Evolutionary conservation across 495 filamentous ascomycete genomes (phyloP).

Genomic region (Aspergillus carlsbadensis): DNA sequence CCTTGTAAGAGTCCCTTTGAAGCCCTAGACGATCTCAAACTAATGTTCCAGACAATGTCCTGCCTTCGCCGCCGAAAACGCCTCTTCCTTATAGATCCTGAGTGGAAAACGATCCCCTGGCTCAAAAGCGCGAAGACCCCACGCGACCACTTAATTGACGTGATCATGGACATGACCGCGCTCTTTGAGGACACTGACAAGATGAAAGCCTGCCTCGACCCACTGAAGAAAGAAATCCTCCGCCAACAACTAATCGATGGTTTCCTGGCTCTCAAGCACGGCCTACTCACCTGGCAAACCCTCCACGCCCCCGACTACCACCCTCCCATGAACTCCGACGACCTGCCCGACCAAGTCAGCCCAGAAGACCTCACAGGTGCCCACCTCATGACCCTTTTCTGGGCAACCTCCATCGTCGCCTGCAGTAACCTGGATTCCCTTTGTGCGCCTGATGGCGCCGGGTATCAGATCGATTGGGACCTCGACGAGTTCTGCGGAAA

Average conservation of each 20-base stretch:
- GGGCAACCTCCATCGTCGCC: background rate
- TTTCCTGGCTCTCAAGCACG: background rate
- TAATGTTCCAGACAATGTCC: background rate
- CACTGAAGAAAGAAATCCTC: background rate
- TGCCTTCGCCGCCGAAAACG: background rate
- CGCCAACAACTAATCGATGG: background rate
- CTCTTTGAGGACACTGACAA: constrained; percentile 6
- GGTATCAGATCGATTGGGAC: background rate
- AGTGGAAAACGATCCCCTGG: constrained; percentile 13
- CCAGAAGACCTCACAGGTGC: background rate
- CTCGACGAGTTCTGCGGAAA: constrained; percentile 4
- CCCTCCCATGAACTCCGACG: background rate
- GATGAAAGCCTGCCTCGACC: background rate
- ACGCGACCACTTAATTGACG: constrained; percentile 5
- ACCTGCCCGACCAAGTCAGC: background rate
- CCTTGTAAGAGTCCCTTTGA: background rate
- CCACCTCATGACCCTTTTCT: constrained; percentile 1
- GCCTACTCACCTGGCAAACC: constrained; percentile 1
- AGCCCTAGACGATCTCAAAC: background rate
- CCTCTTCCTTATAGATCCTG: background rate
- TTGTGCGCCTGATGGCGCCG: background rate
- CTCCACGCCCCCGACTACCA: constrained; percentile 6
- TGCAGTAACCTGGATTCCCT: background rate
- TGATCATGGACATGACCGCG: constrained; percentile 2
- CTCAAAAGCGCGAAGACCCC: constrained; percentile 1